Evolutionary conservation across 345 rosid species (phyloP), one percentile per base, ranked within the genome.

Genomic region (Bruguiera gymnorhiza): DNA sequence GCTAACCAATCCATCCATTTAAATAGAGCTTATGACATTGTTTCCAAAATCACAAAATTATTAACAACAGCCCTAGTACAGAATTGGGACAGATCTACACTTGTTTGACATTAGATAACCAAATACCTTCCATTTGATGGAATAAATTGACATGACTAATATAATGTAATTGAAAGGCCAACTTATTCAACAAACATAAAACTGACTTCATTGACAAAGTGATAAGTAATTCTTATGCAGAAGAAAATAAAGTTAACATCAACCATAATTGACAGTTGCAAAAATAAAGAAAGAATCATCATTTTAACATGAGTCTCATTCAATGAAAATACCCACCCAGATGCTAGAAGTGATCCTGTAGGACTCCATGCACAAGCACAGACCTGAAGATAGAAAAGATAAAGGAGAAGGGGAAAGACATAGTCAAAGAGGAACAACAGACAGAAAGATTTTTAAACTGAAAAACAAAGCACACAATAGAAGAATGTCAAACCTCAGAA

Each of bases 311-410:
- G 55, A 62, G 65, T 66, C 43, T 62, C 23, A 50, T 63, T 19
- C 65, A 59, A 64, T 65, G 61, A 66, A 80, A 70, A 43, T 65
- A 81, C 96, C 66, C 65, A 92, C 99, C 98, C 99, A 60, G 99
- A 96, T 34, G 99, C 99, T 86, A 96, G 97, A 81, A 96, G 84
- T 60, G 98, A 89, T 73, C 94, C 98, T n/a, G 95, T 79, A 34
- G 99, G 99, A 84, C 97, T 89, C 99, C 98, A 96, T 60, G 99
- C 98, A 70, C 99, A 90, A 30, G 97, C 96, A 78, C 99, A 92
- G 79, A 96, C 98, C 98, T 96, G 78, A 26, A 79, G 62, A 50
- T 48, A 62, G 48, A 60, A 24, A 52, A 65, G 69, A 64, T 32
- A 68, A 29, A 63, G 13, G 20, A 11, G 18, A 55, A 55, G 30